phyloP scores from a whole-genome alignment of 305 asterid genomes.

The Solanum hybrid region DNA sequence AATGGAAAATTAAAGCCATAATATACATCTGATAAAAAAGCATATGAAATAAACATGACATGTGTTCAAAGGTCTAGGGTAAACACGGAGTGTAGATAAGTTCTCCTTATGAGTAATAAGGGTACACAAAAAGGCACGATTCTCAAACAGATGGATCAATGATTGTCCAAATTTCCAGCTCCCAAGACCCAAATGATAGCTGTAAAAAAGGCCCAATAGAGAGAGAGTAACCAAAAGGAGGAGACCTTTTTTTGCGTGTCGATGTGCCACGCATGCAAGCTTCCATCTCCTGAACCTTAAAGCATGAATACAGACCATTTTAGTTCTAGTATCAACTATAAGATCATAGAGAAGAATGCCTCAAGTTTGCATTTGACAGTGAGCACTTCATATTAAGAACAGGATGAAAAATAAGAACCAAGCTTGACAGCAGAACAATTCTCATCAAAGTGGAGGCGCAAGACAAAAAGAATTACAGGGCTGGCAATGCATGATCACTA shows the following conservation, averaged over 20 bases:
- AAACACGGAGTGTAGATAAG: not conserved
- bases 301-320: slow-evolving; percentile 5
- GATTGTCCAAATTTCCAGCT: not conserved
- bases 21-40: not conserved
- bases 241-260: slow-evolving; percentile 59
- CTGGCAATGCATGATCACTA: not conserved
- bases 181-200: not conserved
- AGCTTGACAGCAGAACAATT: not conserved
- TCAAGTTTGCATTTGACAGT: not conserved
- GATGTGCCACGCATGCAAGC: slow-evolving; percentile 77
- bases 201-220: not conserved
- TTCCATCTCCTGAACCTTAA: slow-evolving; percentile 90
- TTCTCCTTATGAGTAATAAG: not conserved
- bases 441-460: not conserved
- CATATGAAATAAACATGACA: not conserved
- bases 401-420: not conserved
- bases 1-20: not conserved
- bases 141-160: not conserved
- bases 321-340: slow-evolving; percentile 6
- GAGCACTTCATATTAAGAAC: not conserved
- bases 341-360: not conserved
- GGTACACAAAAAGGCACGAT: not conserved
- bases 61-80: not conserved
- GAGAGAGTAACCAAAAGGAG: not conserved
- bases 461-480: not conserved